phyloP scores from a whole-genome alignment of 768 basidiomycete genomes.

The Tulasnella sp. region DNA sequence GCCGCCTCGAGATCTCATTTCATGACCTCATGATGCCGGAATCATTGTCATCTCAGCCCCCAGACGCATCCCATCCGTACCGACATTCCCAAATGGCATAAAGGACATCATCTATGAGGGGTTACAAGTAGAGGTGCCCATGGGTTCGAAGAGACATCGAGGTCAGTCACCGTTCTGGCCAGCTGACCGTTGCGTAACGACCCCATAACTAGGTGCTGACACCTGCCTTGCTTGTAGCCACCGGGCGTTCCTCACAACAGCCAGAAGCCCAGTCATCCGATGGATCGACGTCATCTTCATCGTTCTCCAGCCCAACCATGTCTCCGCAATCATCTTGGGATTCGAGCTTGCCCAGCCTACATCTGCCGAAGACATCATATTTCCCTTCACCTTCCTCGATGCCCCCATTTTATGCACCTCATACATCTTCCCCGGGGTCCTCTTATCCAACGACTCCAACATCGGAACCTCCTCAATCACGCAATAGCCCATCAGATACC shows the following conservation, averaged over 20 bases:
- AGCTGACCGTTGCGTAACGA: not conserved
- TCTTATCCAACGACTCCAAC: too few relatives aligned
- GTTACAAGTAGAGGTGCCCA: not conserved
- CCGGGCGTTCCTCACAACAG: not conserved
- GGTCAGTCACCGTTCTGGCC: not conserved
- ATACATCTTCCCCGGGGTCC: too few relatives aligned
- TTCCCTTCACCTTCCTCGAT: too few relatives aligned
- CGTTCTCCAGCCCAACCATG: not conserved
- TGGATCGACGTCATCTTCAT: conserved; percentile 8
- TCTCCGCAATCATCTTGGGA: too few relatives aligned
- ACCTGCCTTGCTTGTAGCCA: not conserved
- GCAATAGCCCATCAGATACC: too few relatives aligned
- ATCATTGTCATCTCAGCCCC: not conserved
- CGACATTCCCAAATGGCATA: conserved; percentile 13
- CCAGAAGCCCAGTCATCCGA: conserved; percentile 3
- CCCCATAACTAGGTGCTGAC: not conserved
- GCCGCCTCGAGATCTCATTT: not conserved
- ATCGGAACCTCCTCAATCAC: too few relatives aligned
- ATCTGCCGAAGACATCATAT: too few relatives aligned
- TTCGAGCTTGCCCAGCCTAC: too few relatives aligned
- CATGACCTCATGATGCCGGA: not conserved
- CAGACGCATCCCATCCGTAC: conserved; percentile 4
- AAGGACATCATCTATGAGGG: conserved; percentile 10
- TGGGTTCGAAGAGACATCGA: conserved; percentile 2
- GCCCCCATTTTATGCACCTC: too few relatives aligned